Percentiles rank a stretch among this genome's conserved stretches.
phyloP scores from a whole-genome alignment of 495 filamentous ascomycete species.

The Parmelia sp. region DNA sequence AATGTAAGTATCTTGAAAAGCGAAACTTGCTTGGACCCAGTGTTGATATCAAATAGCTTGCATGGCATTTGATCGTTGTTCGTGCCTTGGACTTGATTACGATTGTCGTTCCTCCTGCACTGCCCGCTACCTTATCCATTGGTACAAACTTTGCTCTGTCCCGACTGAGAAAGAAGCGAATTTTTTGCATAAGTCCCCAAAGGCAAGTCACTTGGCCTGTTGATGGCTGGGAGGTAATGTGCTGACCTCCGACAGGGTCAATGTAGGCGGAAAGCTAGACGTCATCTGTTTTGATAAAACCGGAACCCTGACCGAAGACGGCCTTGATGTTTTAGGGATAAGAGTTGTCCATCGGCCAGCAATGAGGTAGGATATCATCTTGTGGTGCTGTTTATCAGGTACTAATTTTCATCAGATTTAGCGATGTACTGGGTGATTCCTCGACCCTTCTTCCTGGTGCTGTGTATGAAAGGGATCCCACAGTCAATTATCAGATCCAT shows the following conservation, averaged over 20 bases:
- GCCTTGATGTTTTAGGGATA: conserved; percentile 87
- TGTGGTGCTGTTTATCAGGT: neutral
- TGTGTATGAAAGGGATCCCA: conserved; percentile 47
- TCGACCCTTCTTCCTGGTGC: conserved; percentile 50
- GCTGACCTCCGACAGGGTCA: conserved; percentile 52
- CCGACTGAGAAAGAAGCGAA: conserved; percentile 75
- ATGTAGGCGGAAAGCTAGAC: conserved; percentile 93
- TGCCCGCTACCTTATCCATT: conserved; percentile 95
- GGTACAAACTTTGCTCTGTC: conserved; percentile 92
- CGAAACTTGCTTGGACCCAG: neutral
- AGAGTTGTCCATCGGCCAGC: conserved; percentile 61
- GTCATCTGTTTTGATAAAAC: conserved; percentile 98
- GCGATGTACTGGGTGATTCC: conserved; percentile 51
- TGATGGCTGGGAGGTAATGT: conserved; percentile 1
- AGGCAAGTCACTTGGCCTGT: conserved; percentile 36
- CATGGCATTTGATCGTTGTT: conserved; percentile 84
- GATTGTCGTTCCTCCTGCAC: conserved; percentile 92
- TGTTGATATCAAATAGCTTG: conserved; percentile 44
- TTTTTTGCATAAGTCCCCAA: conserved; percentile 97
- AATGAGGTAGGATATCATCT: conserved; percentile 36
- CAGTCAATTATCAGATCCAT: conserved; percentile 54
- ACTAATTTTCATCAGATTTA: conserved; percentile 42
- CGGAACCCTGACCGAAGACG: conserved; percentile 94
- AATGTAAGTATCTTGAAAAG: conserved; percentile 40
- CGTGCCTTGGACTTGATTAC: conserved; percentile 94